Base-by-base conservation (phyloP, 805 yeast genomes). In the Aciculoconidium aculeatum region DNA sequence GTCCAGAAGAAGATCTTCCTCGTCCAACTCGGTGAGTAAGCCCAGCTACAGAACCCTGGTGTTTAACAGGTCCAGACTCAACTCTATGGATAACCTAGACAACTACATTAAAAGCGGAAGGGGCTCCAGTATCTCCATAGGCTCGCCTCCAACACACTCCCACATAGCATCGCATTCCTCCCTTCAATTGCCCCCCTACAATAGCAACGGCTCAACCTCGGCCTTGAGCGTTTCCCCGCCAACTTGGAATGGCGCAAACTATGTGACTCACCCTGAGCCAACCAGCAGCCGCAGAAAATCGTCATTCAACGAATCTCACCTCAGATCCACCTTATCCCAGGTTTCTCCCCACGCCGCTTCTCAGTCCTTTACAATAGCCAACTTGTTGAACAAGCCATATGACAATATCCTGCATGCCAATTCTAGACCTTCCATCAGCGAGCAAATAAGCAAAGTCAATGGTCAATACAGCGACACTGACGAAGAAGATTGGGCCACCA, bases 401-500 rank as follows among this genome's bases (percentile, higher is more conserved):
- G 40, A 34, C 15, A 28, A 27, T 17, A 22, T 17, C 13, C 28
- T 23, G 16, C 32, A 27, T 15, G 21, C 42, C 15, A 26, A 23
- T 13, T 37, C 42, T 6, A 27, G 33, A n/a, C 33, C 36, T 11
- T 32, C 34, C 3, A 42, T 39, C 11, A 15, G 27, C 10, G 25
- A 18, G 18, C 34, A 27, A 25, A 13, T 23, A 10, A 13, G 25
- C 28, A 19, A 24, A 7, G 11, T 11, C 11, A 21, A 21, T n/a
- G 10, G 10, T 10, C 44, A 45, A 13, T 62, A 55, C 30, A 70
- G 77, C 24, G 94, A 85, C 47, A 90, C 98, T 0, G 98, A 90
- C 54, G 97, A 90, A 49, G 98, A 90, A 55, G 97, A 90, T 55
- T 90, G 98, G 98, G 82, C 78, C 38, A 61, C 86, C 0, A 80